Percentiles rank a stretch among this genome's conserved stretches.
These are phyloP conservation scores for Aspergillus chevalieri DNA, from an alignment of 2,329 filamentous ascomycete genomes.

Conservation along the genomic window DNA sequence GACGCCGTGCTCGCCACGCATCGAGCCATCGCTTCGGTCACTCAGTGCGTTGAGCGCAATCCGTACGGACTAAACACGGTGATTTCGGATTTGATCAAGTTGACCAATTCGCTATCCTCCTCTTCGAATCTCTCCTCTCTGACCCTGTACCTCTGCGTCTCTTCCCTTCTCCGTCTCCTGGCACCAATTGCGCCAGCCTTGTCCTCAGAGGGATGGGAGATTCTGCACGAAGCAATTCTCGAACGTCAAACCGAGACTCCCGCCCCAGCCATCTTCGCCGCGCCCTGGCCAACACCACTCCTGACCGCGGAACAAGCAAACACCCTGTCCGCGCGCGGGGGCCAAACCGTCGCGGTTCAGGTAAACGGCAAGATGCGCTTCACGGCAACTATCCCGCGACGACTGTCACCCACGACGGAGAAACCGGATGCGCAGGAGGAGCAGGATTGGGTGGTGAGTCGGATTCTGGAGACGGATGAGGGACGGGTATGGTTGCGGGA, in stretches of 20 bases:
- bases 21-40: slow-evolving; percentile 60
- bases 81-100: slow-evolving; percentile 72
- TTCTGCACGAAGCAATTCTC: slow-evolving; percentile 40
- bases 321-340: slow-evolving; percentile 47
- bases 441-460: slow-evolving; percentile 55
- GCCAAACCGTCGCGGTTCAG: slow-evolving; percentile 57
- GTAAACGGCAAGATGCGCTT: slow-evolving; percentile 74
- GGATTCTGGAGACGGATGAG: slow-evolving; percentile 57
- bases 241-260: slow-evolving; percentile 4
- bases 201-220: slow-evolving; percentile 72
- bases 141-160: slow-evolving; percentile 41
- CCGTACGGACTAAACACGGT: slow-evolving; percentile 77
- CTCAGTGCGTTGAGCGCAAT: slow-evolving; percentile 60
- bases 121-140: slow-evolving; percentile 35
- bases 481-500: slow-evolving; percentile 53
- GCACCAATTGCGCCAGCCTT: slow-evolving; percentile 76
- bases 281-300: slow-evolving; percentile 53
- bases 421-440: slow-evolving; percentile 32
- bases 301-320: slow-evolving; percentile 33
- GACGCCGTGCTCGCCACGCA: slow-evolving; percentile 62
- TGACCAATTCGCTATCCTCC: slow-evolving; percentile 64
- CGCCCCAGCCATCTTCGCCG: slow-evolving; percentile 37
- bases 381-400: slow-evolving; percentile 57
- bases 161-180: slow-evolving; percentile 62
- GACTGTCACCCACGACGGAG: slow-evolving; percentile 34